phyloP scores from a whole-genome alignment of 345 rosid species.

The Eucalyptus erythrocorys region DNA sequence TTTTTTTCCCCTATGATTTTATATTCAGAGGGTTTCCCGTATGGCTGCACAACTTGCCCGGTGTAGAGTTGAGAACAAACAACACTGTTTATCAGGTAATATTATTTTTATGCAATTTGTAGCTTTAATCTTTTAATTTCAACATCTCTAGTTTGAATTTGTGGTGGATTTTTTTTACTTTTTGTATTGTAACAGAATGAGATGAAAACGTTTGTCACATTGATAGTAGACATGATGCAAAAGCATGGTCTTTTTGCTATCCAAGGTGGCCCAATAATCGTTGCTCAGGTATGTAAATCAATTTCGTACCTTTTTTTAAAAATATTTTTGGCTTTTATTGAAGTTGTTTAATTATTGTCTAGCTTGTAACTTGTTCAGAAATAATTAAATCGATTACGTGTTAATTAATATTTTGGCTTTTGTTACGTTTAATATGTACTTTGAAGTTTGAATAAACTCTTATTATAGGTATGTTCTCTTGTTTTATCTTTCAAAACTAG shows the following conservation, averaged over 20 bases:
- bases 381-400: not conserved
- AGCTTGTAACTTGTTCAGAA: not conserved
- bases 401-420: not conserved
- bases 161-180: not conserved
- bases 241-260: constrained; percentile 16
- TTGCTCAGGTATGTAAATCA: constrained; percentile 17
- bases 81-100: constrained; percentile 39
- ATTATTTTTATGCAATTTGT: not conserved
- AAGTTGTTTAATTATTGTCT: not conserved
- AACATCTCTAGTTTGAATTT: not conserved
- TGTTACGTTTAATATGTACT: not conserved
- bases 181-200: constrained; percentile 5
- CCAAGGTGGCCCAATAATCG: constrained; percentile 39
- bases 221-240: constrained; percentile 21
- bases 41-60: constrained; percentile 53
- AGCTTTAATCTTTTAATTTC: not conserved
- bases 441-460: not conserved
- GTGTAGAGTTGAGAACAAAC: constrained; percentile 28
- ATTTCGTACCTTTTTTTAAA: not conserved
- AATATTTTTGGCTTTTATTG: not conserved
- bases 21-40: constrained; percentile 43
- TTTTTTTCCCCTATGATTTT: not conserved
- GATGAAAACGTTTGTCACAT: constrained; percentile 24
- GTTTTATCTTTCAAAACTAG: not conserved
- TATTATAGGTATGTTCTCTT: too few relatives aligned